phyloP scores from a whole-genome alignment of 768 basidiomycete genomes.

The Tulasnella sp. region DNA sequence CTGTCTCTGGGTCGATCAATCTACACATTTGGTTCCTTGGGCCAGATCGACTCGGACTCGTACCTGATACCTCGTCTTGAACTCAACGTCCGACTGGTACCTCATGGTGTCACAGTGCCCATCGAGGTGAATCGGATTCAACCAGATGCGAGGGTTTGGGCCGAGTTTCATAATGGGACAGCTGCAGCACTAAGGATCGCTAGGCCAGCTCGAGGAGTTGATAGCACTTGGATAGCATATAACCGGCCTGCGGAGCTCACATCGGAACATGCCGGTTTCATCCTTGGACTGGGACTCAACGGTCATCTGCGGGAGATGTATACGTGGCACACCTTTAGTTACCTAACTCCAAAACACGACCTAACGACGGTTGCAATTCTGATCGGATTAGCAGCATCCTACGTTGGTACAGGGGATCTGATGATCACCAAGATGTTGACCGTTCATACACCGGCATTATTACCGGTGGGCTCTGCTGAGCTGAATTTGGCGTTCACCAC shows the following conservation, averaged over 20 bases:
- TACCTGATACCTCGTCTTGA: constrained; percentile 71
- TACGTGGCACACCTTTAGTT: constrained; percentile 91
- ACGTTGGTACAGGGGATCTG: constrained; percentile 69
- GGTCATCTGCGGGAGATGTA: constrained; percentile 83
- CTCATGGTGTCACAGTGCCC: constrained; percentile 47
- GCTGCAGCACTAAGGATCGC: constrained; percentile 80
- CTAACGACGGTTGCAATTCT: constrained; percentile 87
- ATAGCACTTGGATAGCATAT: constrained; percentile 93
- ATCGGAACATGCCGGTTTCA: constrained; percentile 91
- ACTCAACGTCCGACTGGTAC: constrained; percentile 59
- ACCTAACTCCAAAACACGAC: constrained; percentile 93
- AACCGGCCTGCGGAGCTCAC: constrained; percentile 85
- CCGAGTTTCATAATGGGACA: constrained; percentile 97
- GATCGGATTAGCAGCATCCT: constrained; percentile 84
- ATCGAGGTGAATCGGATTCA: constrained; percentile 53
- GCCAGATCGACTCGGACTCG: constrained; percentile 60
- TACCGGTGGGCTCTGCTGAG: constrained; percentile 75
- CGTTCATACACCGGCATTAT: constrained; percentile 83
- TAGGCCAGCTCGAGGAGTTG: constrained; percentile 57
- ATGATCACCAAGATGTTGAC: constrained; percentile 86
- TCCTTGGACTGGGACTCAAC: constrained; percentile 81
- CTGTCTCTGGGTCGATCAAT: constrained; percentile 81
- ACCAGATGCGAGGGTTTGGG: constrained; percentile 68
- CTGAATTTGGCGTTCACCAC: constrained; percentile 83
- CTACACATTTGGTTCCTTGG: constrained; percentile 79